A percentile compares a stretch with the other conserved stretches of the same genome.
Conservation (phyloP, 768 basidiomycete genomes). For the Leucocoprinus sp. region DNA sequence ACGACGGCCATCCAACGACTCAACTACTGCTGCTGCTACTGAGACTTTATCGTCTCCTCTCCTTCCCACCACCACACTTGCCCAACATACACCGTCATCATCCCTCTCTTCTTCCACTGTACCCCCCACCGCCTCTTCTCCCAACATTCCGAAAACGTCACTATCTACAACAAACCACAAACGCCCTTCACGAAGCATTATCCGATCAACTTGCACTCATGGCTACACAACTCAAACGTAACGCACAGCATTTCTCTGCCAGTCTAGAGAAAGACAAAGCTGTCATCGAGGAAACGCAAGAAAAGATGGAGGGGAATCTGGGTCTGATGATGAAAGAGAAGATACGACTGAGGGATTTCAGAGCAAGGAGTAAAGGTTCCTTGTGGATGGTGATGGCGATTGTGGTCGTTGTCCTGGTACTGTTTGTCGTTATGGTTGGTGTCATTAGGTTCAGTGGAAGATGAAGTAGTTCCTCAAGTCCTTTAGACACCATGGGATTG, state of each 20-base stretch:
- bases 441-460: slow-evolving; percentile 48
- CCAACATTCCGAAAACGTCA: no score
- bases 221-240: slow-evolving; percentile 82
- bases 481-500: no score
- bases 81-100: slow-evolving; percentile 12
- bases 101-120: slow-evolving; percentile 23
- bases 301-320: slow-evolving; percentile 68
- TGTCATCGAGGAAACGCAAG: slow-evolving; percentile 56
- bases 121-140: slow-evolving; percentile 21
- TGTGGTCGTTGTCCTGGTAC: slow-evolving; percentile 54
- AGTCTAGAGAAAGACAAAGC: slow-evolving; percentile 68
- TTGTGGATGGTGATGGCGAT: slow-evolving; percentile 65
- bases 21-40: no score
- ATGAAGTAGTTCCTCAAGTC: neutral
- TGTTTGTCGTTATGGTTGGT: slow-evolving; percentile 67
- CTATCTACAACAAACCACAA: slow-evolving; percentile 36
- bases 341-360: slow-evolving; percentile 48
- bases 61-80: slow-evolving; percentile 10
- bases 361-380: slow-evolving; percentile 57
- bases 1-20: neutral
- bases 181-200: slow-evolving; percentile 63
- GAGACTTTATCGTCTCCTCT: slow-evolving; percentile 9
- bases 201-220: slow-evolving; percentile 70
- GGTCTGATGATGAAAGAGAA: slow-evolving; percentile 62
- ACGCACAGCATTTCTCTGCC: slow-evolving; percentile 70